Conservation (phyloP, 768 basidiomycete genomes). For the Suillus sp. region DNA sequence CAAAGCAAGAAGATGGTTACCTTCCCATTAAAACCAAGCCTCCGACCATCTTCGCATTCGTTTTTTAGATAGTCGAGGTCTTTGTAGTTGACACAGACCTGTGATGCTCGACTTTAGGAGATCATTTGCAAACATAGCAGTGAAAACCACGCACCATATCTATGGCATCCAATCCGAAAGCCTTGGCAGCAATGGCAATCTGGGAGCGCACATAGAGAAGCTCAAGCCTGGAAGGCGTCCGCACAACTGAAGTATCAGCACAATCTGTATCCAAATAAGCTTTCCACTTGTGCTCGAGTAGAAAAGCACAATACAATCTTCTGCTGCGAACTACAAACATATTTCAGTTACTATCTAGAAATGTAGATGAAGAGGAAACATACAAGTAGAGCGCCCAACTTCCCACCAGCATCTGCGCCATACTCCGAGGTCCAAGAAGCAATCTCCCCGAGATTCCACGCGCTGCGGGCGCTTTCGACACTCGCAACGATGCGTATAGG, state of each 20-base stretch:
- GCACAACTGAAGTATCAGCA: conserved; percentile 81
- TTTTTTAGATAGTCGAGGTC: conserved; percentile 64
- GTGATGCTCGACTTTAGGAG: conserved; percentile 9
- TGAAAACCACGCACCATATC: conserved; percentile 67
- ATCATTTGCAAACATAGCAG: background rate
- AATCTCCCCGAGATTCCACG: conserved; percentile 70
- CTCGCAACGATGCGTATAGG: conserved; percentile 71
- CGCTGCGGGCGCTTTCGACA: conserved; percentile 79
- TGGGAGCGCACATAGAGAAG: conserved; percentile 82
- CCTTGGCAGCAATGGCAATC: conserved; percentile 80
- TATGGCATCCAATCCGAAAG: conserved; percentile 81
- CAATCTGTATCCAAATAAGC: conserved; percentile 59
- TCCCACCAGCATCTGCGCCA: conserved; percentile 48
- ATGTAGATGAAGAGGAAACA: conserved; percentile 26
- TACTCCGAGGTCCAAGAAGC: conserved; percentile 64
- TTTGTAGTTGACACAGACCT: conserved; percentile 91
- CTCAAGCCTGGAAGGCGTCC: conserved; percentile 74
- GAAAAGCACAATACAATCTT: conserved; percentile 68
- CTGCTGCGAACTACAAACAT: conserved; percentile 80
- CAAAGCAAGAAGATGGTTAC: conserved; percentile 35
- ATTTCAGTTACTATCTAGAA: background rate
- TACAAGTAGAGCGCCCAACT: conserved; percentile 67
- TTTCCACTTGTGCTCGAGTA: conserved; percentile 8
- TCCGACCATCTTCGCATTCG: conserved; percentile 78
- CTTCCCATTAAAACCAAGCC: conserved; percentile 92